Evolutionary conservation across 2,329 filamentous ascomycete genomes (phyloP).

Genomic region (Grosmannia penicillata): DNA sequence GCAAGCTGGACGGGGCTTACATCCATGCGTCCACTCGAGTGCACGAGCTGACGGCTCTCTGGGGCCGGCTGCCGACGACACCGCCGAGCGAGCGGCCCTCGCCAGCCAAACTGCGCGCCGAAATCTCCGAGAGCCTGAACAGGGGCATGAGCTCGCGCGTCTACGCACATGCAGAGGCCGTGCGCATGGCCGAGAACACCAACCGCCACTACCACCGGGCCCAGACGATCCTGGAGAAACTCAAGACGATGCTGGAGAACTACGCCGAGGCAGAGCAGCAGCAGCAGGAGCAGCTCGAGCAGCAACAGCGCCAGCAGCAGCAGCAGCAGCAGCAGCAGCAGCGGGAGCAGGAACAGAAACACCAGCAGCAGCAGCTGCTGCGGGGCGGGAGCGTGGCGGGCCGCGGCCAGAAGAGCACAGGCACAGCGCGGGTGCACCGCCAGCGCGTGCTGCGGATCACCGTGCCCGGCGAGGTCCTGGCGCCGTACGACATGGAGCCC

Average conservation of each 20-base stretch:
- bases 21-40: conserved; percentile 38
- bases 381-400: not conserved
- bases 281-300: conserved; percentile 34
- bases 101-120: conserved; percentile 36
- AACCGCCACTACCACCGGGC: conserved; percentile 46
- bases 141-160: conserved; percentile 40
- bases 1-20: conserved; percentile 46
- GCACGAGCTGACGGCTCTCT: conserved; percentile 39
- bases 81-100: conserved; percentile 30
- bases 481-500: conserved; percentile 50
- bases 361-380: conserved; percentile 24
- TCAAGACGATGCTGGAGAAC: conserved; percentile 44
- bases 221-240: conserved; percentile 41
- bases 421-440: conserved; percentile 15
- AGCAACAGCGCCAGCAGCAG: conserved; percentile 33
- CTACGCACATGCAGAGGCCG: conserved; percentile 46
- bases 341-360: conserved; percentile 39
- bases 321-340: conserved; percentile 28
- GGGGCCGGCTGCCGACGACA: conserved; percentile 38
- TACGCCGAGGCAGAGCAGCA: conserved; percentile 37
- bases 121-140: conserved; percentile 43
- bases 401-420: not conserved
- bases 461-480: conserved; percentile 50
- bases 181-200: conserved; percentile 49
- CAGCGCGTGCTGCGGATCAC: conserved; percentile 42